Percentiles rank a stretch among this genome's conserved stretches.
These are phyloP conservation scores for Penicillium goetzii DNA, from an alignment of 495 filamentous ascomycete species.

Conservation along the genomic window DNA sequence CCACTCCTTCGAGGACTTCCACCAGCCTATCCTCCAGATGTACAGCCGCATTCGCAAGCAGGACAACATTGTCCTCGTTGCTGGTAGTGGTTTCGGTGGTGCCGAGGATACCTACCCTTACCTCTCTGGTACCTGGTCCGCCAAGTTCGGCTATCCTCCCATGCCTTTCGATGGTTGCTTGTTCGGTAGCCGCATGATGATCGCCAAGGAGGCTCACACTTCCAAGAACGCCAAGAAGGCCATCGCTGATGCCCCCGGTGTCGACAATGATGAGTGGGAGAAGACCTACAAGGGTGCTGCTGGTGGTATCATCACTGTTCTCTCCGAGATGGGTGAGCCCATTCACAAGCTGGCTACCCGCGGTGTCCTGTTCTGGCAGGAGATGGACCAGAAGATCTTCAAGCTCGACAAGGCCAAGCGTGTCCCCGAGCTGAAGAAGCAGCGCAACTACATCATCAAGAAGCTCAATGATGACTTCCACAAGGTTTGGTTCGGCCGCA, in stretches of 20 bases:
- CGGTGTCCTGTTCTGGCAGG: slow-evolving; percentile 93
- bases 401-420: slow-evolving; percentile 93
- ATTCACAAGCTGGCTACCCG: slow-evolving; percentile 98
- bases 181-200: slow-evolving; percentile 55
- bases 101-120: slow-evolving; percentile 53
- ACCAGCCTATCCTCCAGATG: slow-evolving; percentile 49
- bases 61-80: slow-evolving; percentile 52
- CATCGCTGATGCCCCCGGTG: slow-evolving; percentile 85
- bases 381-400: slow-evolving; percentile 98
- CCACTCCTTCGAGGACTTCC: slow-evolving; percentile 58
- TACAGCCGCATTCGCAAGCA: slow-evolving; percentile 50
- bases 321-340: slow-evolving; percentile 98
- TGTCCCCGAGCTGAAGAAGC: slow-evolving; percentile 87
- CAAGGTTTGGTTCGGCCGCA: slow-evolving; percentile 97
- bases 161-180: slow-evolving; percentile 57
- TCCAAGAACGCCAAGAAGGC: slow-evolving; percentile 93
- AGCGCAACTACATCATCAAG: slow-evolving; percentile 92
- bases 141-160: slow-evolving; percentile 39
- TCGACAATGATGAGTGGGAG: slow-evolving; percentile 91
- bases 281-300: slow-evolving; percentile 92
- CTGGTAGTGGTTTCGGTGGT: slow-evolving; percentile 54
- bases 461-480: slow-evolving; percentile 98
- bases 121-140: slow-evolving; percentile 50
- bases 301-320: slow-evolving; percentile 94
- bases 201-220: slow-evolving; percentile 78